Evolutionary conservation across 345 rosid genomes (phyloP), one percentile per base, ranked within the genome.

Genomic region (Euclidium syriacum): DNA sequence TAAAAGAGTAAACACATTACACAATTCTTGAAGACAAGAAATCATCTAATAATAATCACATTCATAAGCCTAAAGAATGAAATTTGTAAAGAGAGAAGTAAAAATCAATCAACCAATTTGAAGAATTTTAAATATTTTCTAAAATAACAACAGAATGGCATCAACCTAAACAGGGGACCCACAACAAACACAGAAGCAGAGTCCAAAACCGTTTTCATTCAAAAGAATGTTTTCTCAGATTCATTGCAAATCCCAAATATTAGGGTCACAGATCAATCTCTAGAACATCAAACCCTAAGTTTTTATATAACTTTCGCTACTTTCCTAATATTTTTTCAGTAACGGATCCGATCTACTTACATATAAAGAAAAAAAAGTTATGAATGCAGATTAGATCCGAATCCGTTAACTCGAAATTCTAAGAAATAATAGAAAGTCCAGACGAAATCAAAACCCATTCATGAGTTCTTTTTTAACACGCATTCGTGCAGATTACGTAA

Each of bases 101-200:
- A 47, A 11, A 46, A 9, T 9, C 38, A 49, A 40, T 14, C 3
- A 44, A 58, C 40, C 32, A 44, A 42, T 16, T 11, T 30, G 48
- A 18, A 36, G 7, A 52, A 25, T 17, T 5, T 6, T 42, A 25
- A 1, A 42, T 30, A 30, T 20, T 14, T 36, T 26, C 17, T 19
- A 26, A 33, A 50, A 16, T 26, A 7, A 7, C 1, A n/a, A 9
- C 7, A 62, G 20, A 63, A 35, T 11, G 7, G 15, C 10, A 34
- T 26, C 39, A 36, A 43, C 39, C 42, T 20, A 19, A 47, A 50
- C 35, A 46, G 38, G 24, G 67, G 62, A 34, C 68, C 68, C 35
- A 49, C 48, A 54, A 54, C 10, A 6, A n/a, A 29, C 44, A 32
- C 36, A n/a, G 39, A 65, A 32, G 16, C 50, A 58, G 50, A 48